Conservation (phyloP, 176 grass and related monocot genomes). For the barley (Hordeum vulgare) region MorexV3_pseudomolecules_assembly NC_058521.1:591946628-591947127, state of each 20-base stretch:
- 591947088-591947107: too few relatives aligned
- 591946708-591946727: too few relatives aligned
- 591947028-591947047: not conserved
- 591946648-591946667: too few relatives aligned
- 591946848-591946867: not conserved
- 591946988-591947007: not conserved
- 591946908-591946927: constrained; percentile 69
- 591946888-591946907: constrained; percentile 99
- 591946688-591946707: too few relatives aligned
- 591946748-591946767: too few relatives aligned
- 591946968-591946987: constrained; percentile 95
- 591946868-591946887: constrained; percentile 94
- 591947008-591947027: not conserved
- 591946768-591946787: not conserved
- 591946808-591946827: not conserved
- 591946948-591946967: constrained; percentile 92
- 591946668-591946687: too few relatives aligned
- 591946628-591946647: too few relatives aligned
- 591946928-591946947: constrained; percentile 77
- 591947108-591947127: too few relatives aligned
- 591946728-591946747: too few relatives aligned
- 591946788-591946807: not conserved
- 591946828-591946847: not conserved
- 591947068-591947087: too few relatives aligned
- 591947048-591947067: too few relatives aligned